Evolutionary conservation across 2,329 filamentous ascomycete species (phyloP).

Genomic region (Ophiostoma piceae): DNA sequence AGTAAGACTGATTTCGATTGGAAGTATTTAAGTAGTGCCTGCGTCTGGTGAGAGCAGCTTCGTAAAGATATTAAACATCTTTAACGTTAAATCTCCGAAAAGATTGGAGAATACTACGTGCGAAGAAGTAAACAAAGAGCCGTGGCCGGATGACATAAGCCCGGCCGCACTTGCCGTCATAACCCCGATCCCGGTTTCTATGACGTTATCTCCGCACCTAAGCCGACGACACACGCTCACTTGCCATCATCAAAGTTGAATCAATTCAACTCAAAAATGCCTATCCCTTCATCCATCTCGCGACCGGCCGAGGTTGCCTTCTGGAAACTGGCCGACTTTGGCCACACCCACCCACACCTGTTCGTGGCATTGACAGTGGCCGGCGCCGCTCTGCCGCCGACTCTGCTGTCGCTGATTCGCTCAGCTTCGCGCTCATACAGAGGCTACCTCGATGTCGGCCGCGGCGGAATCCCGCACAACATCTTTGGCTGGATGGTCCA

Average conservation of each 20-base stretch:
- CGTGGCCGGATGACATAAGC: neutral
- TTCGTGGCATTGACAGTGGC: neutral
- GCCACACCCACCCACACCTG: neutral
- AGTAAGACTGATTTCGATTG: neutral
- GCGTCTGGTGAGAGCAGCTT: neutral
- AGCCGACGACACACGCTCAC: neutral
- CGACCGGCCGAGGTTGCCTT: neutral
- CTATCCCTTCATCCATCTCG: neutral
- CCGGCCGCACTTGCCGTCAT: constrained; percentile 3
- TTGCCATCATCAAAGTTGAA: neutral
- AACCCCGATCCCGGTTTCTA: neutral
- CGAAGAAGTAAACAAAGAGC: neutral
- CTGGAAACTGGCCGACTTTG: neutral
- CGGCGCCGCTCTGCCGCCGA: neutral
- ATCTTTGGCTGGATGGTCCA: constrained; percentile 40
- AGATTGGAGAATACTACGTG: neutral
- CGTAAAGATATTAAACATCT: neutral
- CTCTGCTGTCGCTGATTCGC: neutral
- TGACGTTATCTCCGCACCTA: neutral
- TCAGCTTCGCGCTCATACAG: neutral
- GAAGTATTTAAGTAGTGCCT: neutral
- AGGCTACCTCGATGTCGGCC: constrained; percentile 33
- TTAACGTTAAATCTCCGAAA: neutral
- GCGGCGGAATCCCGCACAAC: constrained; percentile 42
- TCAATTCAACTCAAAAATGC: neutral